Base-by-base conservation (phyloP, 345 rosid genomes). In the Camelina neglecta region DNA sequence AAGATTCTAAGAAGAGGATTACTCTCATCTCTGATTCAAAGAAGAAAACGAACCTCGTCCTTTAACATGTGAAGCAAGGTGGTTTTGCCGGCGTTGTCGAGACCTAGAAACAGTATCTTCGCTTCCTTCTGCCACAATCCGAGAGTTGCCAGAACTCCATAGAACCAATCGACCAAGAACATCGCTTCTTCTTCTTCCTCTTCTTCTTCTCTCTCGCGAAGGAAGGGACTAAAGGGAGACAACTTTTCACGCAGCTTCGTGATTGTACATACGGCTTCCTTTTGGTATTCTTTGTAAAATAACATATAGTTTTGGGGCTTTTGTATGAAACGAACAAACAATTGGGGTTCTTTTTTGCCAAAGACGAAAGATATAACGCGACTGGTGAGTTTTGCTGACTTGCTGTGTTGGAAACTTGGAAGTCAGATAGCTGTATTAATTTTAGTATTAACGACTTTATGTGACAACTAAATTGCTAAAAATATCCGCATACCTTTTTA, bases 21-120 rank as follows among this genome's bases (percentile, higher is more conserved):
- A 44, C 69, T 44, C 2, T 44, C 2, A 65, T 24, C 3, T 44
- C 5, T 44, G 69, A 56, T 8, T 24, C 13, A 15, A 21, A 39
- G 39, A 8, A 77, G 72, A 39, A 39, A 13, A 44, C 16, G 56
- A 61, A 90, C 93, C 92, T 90, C 89, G 63, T 90, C 96, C 72
- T 86, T 90, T 61, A 83, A 71, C 96, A 90, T 90, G 84, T 90
- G 93, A 65, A 90, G 89, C 83, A 86, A 55, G 13, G 93, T 90
- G 47, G 91, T 86, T 79, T 90, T 90, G 3, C 96, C 91, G 64
- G 91, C 50, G 50, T 88, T 90, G 84, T 88, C 96, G 49, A 88
- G 96, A 50, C 93, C 96, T 5, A 44, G 74, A 74, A 89, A 89
- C 84, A 89, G 75, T 77, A 89, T 87, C 87, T 89, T 60, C 16